Evolutionary conservation across 495 filamentous ascomycete genomes (phyloP), one percentile per base, ranked within the genome.

Genomic region (Astrocystis sublimbata): DNA sequence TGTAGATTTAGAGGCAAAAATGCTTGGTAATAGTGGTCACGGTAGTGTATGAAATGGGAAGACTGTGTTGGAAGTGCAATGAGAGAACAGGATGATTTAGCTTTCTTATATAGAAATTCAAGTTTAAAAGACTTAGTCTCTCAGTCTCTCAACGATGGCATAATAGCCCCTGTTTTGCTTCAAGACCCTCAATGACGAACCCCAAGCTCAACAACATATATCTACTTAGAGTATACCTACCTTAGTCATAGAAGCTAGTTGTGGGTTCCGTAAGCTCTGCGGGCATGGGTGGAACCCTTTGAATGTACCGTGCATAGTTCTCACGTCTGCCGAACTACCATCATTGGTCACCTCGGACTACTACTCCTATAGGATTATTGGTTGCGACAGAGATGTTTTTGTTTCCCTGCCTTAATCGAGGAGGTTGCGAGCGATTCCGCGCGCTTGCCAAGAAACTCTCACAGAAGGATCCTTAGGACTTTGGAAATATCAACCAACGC

Each of bases 1-100:
- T 54, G 35, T 54, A 54, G 33, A 54, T 54, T 54, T 54, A 28
- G 51, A 41, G 51, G 19, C 21, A 54, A 54, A 54, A 19, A 54
- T 33, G 41, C 51, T 54, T 4, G 51, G 28, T 54, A 41, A 35
- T 28, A 13, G 51, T 41, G 35, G 41, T 40, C 19, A 21, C 41
- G 51, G 51, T 54, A 12, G 43, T 47, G n/a, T n/a, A n/a, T n/a
- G 35, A 40, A 28, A 41, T 54, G 41, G 35, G 33, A 54, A 54
- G 35, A 40, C 51, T 24, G 21, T 35, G 38, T 54, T 54, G 21
- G 51, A 54, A 38, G 33, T 2, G 31, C 35, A 54, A 54, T 54
- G 12, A 23, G 31, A 54, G 51, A 54, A 54, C 35, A 28, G 35
- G 19, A 19, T 53, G 35, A 40, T 54, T 54, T 41, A 38, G 51